Conservation (phyloP, 169 alveolate species). For the Eimeria sp. region DNA sequence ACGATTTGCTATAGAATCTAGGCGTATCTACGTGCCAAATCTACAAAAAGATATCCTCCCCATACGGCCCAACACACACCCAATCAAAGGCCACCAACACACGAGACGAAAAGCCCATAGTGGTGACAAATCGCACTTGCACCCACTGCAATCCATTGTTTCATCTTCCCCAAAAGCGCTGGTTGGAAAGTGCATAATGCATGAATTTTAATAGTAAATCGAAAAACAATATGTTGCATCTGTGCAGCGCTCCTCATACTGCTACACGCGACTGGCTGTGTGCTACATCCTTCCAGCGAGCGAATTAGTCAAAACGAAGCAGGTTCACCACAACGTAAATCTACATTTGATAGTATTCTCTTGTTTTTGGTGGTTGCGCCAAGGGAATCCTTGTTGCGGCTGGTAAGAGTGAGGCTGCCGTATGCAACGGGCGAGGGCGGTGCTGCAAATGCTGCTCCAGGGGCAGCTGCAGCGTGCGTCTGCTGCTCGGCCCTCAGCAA, state of each 20-base stretch:
- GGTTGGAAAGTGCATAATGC: not conserved
- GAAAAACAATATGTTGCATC: not conserved
- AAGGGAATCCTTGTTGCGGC: slow-evolving; percentile 39
- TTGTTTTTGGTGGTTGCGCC: not conserved
- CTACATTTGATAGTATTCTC: not conserved
- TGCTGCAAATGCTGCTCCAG: slow-evolving; percentile 69
- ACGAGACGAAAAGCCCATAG: not conserved
- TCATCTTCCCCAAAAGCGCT: not conserved
- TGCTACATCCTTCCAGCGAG: slow-evolving; percentile 18
- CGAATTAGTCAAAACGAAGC: slow-evolving; percentile 6
- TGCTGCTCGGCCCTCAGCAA: slow-evolving; percentile 55
- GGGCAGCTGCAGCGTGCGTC: slow-evolving; percentile 75
- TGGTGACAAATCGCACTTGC: not conserved
- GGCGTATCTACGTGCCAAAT: not conserved
- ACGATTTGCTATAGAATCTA: not conserved
- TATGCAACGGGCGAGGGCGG: slow-evolving; percentile 75
- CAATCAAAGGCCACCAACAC: not conserved
- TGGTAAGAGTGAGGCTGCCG: slow-evolving; percentile 37
- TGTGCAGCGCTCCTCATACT: not conserved
- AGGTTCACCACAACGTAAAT: not conserved
- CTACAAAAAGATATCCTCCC: not conserved
- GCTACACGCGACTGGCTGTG: slow-evolving; percentile 34
- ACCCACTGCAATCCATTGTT: slow-evolving; percentile 10
- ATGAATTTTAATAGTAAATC: not conserved
- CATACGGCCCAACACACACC: not conserved